Percentiles rank a stretch among this genome's conserved stretches.
These are phyloP conservation scores for Taiozyma sp. DNA, from an alignment of 1,139 yeast species.

Conservation along the genomic window DNA sequence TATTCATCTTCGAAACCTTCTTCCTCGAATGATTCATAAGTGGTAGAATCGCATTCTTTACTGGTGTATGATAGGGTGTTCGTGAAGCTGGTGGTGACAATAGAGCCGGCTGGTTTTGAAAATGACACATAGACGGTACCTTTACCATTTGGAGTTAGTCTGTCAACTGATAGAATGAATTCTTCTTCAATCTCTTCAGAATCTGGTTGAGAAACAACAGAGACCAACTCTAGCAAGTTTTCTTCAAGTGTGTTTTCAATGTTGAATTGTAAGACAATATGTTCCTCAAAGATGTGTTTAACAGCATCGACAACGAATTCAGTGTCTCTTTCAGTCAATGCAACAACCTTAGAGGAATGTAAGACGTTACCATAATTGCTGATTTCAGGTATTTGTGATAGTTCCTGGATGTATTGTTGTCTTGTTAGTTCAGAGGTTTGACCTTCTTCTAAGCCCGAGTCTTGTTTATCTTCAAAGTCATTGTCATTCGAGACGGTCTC, in stretches of 20 bases:
- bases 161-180: slow-evolving; percentile 69
- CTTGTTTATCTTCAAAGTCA: slow-evolving; percentile 1
- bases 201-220: slow-evolving; percentile 69
- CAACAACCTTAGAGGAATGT: slow-evolving; percentile 63
- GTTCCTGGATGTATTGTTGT: slow-evolving; percentile 65
- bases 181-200: slow-evolving; percentile 59
- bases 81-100: slow-evolving; percentile 46
- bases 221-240: slow-evolving; percentile 71
- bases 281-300: slow-evolving; percentile 74
- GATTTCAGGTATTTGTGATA: slow-evolving; percentile 64
- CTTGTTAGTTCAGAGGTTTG: slow-evolving; percentile 33
- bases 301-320: slow-evolving; percentile 87
- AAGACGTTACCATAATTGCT: slow-evolving; percentile 67
- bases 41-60: slow-evolving; percentile 75
- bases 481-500: slow-evolving; percentile 11
- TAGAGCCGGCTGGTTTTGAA: slow-evolving; percentile 45
- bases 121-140: slow-evolving; percentile 82
- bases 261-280: slow-evolving; percentile 81
- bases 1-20: slow-evolving; percentile 95
- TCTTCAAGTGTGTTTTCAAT: slow-evolving; percentile 83
- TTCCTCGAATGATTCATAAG: slow-evolving; percentile 66
- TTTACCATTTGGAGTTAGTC: slow-evolving; percentile 63
- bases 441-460: slow-evolving; percentile 18
- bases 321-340: slow-evolving; percentile 87
- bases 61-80: slow-evolving; percentile 73